phyloP scores from a whole-genome alignment of 305 asterid genomes.

The Solanum hybrid region DNA sequence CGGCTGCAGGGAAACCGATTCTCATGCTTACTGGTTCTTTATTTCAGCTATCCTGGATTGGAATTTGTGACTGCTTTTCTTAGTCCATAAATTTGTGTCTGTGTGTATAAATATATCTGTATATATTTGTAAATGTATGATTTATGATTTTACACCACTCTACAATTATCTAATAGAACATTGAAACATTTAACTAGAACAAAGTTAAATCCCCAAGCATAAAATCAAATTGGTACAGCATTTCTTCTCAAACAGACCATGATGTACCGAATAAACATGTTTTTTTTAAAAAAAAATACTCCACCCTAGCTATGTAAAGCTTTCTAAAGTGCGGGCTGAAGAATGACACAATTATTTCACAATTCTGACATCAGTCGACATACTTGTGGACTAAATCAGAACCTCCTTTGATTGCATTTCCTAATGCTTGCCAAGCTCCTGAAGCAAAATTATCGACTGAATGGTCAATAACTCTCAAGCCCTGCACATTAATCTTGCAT shows the following conservation, averaged over 20 bases:
- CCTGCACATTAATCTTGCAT: constrained; percentile 21
- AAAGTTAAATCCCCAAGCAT: neutral
- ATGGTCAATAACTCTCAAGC: constrained; percentile 30
- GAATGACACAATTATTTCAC: neutral
- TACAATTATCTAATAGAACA: neutral
- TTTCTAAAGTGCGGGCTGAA: neutral
- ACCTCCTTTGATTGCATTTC: constrained; percentile 41
- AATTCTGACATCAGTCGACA: neutral
- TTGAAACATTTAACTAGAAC: neutral
- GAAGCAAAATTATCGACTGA: constrained; percentile 33
- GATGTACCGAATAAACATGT: neutral
- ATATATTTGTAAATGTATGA: neutral
- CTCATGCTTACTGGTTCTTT: neutral
- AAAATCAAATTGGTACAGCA: neutral
- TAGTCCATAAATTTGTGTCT: neutral
- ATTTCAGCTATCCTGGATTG: neutral
- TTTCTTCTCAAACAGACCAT: neutral
- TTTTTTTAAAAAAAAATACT: neutral
- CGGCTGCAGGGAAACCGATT: neutral
- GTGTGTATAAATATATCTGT: neutral
- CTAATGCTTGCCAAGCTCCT: constrained; percentile 46
- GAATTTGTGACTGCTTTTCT: neutral
- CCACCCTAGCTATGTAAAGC: neutral
- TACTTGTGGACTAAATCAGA: constrained; percentile 36
- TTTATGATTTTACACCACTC: neutral